Base-by-base conservation (phyloP, 345 rosid species). In the Zanthoxylum bungeanum region DNA sequence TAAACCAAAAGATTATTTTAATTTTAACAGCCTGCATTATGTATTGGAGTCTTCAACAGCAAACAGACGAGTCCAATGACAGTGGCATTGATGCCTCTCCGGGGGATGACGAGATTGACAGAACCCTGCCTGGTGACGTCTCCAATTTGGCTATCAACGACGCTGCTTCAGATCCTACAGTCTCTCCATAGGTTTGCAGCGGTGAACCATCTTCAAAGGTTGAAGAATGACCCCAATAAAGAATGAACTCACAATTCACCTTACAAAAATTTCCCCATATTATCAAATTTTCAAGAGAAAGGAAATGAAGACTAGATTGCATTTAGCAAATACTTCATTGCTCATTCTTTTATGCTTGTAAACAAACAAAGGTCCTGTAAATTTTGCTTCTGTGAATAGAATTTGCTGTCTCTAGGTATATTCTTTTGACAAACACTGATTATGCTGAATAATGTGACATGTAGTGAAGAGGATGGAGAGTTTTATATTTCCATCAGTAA, bases 1-100 rank as follows among this genome's bases (percentile, higher is more conserved):
- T 91, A 64, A 95, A 92, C 88, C 97, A 83, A 84, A 95, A 95
- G 87, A 95, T 95, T 97, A 89, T 92, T 73, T 97, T 95, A 36
- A 89, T 82, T 40, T 78, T 92, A 82, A 77, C 96, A 0, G 98
- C 99, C 24, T 89, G 96, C 78, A 92, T 95, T 71, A 92, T 92
- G 99, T 92, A 85, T 75, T 92, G 97, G 99, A 90, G 98, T 84
- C 83, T 95, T 53, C 95, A 87, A 75, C 84, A 77, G 64, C 84
- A 79, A 69, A 79, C 73, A 59, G 78, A 40, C 10, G 88, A 80
- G 64, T 66, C 85, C 14, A 85, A 78, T 22, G 86, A 83, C 1
- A 34, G 27, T 14, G 82, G 47, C 57, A 37, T 22, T 30, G 77
- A 66, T 60, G 72, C 77, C 21, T 73, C 80, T 1, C 57, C 83